phyloP scores from a whole-genome alignment of 495 filamentous ascomycete species.

The Hyaloscypha bicolor region DNA sequence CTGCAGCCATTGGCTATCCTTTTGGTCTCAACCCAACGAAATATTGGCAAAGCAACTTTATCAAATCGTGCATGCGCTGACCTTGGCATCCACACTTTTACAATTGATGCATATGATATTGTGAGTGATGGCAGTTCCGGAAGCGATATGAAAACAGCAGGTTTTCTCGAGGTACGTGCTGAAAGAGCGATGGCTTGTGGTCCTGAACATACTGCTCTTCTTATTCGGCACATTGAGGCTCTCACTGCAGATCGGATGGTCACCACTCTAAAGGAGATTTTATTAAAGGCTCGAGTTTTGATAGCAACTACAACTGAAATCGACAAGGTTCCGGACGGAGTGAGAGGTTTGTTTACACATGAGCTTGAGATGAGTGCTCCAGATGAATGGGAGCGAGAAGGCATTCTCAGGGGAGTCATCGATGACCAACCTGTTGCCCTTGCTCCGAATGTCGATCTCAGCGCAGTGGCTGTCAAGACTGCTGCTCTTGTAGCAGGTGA shows the following conservation, averaged over 20 bases:
- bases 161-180: constrained; percentile 80
- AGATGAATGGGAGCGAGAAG: constrained; percentile 90
- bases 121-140: constrained; percentile 84
- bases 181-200: constrained; percentile 91
- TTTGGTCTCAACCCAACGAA: constrained; percentile 84
- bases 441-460: constrained; percentile 78
- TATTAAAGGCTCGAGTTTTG: constrained; percentile 72
- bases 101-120: constrained; percentile 91
- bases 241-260: constrained; percentile 89
- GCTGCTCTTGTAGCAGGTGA: constrained; percentile 94
- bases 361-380: constrained; percentile 93
- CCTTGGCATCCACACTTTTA: constrained; percentile 86
- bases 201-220: constrained; percentile 74
- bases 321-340: constrained; percentile 87
- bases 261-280: constrained; percentile 76
- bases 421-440: constrained; percentile 71
- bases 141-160: constrained; percentile 91
- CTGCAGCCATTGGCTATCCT: constrained; percentile 88
- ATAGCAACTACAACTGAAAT: constrained; percentile 94
- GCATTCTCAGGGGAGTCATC: constrained; percentile 76
- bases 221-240: constrained; percentile 87
- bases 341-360: constrained; percentile 90
- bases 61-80: constrained; percentile 80
- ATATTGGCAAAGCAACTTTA: constrained; percentile 83
- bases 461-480: constrained; percentile 86